These are phyloP conservation scores for Neurospora intermedia DNA, from an alignment of 495 filamentous ascomycete genomes.

Conservation along the genomic window DNA sequence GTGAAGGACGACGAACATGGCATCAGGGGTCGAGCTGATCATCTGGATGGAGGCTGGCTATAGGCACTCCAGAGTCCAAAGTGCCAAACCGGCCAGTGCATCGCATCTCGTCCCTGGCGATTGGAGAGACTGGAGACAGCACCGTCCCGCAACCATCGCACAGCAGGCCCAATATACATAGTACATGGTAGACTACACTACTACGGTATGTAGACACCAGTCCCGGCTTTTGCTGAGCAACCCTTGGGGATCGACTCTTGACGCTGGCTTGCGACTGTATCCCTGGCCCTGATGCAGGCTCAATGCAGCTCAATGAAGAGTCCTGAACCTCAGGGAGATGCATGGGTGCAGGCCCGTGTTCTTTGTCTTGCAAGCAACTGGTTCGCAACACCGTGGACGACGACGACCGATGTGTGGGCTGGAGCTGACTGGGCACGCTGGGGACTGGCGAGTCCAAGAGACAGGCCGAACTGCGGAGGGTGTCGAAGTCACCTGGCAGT, in stretches of 20 bases:
- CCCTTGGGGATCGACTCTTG: not conserved
- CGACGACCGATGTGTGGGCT: not conserved
- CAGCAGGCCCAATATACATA: not conserved
- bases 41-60: not conserved
- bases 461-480: not conserved
- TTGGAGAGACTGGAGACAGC: not conserved
- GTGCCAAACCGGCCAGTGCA: not conserved
- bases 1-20: constrained; percentile 4
- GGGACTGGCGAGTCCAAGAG: not conserved
- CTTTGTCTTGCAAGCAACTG: not conserved
- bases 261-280: constrained; percentile 1
- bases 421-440: not conserved
- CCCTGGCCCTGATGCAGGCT: constrained; percentile 5
- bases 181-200: too few species aligned
- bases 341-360: not conserved
- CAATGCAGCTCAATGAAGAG: constrained; percentile 2
- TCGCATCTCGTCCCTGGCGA: not conserved
- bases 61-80: not conserved
- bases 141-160: not conserved
- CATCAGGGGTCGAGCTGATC: constrained; percentile 14
- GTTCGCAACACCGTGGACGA: not conserved
- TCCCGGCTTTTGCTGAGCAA: not conserved
- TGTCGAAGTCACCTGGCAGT: not conserved
- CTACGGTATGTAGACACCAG: not conserved
- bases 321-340: not conserved